Conservation (phyloP, 176 grass and related monocot genomes). For the Neostapfia colusana region DNA sequence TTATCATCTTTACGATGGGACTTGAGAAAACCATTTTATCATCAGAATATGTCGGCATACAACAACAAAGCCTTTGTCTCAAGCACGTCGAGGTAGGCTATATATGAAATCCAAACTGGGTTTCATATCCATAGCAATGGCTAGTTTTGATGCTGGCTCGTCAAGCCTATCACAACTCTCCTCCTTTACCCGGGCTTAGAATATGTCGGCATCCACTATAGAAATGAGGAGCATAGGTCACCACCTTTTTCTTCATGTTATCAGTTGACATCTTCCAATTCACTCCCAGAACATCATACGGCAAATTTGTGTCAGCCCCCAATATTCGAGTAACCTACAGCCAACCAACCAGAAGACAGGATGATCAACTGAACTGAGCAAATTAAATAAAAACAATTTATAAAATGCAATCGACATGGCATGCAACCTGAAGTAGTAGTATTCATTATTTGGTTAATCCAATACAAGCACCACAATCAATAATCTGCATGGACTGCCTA, state of each 20-base stretch:
- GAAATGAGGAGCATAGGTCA: slow-evolving; percentile 28
- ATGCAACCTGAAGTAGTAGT: not conserved
- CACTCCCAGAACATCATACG: slow-evolving; percentile 84
- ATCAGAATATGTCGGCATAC: no score
- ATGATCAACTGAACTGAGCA: not conserved
- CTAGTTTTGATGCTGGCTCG: no score
- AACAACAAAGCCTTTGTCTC: no score
- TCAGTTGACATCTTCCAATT: slow-evolving; percentile 96
- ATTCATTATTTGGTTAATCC: not conserved
- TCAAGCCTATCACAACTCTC: no score
- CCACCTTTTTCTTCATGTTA: slow-evolving; percentile 96
- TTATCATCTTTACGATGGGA: not conserved
- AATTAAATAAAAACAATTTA: not conserved
- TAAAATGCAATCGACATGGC: not conserved
- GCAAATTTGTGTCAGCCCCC: slow-evolving; percentile 64
- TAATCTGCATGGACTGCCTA: not conserved
- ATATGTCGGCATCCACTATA: slow-evolving; percentile 3
- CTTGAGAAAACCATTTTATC: not conserved
- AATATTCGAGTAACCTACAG: slow-evolving; percentile 85
- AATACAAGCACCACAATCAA: not conserved
- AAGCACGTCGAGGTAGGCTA: no score
- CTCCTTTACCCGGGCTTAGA: no score
- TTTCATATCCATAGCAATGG: no score
- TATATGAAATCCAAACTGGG: no score
- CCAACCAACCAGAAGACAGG: slow-evolving; percentile 9